Evolutionary conservation across 306 rosid genomes (phyloP).

Genomic region (Amphicarpaea edgeworthii): DNA sequence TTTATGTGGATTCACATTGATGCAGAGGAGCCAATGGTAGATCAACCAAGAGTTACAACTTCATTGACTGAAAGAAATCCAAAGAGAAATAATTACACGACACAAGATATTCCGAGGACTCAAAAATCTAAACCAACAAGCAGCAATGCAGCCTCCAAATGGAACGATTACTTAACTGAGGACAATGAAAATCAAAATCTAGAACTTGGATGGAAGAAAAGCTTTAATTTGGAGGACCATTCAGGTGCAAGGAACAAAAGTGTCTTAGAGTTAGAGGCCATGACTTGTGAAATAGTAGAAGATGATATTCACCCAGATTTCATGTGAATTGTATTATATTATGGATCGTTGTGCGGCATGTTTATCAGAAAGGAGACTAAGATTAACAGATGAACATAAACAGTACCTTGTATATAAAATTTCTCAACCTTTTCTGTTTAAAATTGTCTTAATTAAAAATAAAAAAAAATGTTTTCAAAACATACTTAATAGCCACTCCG

Average conservation of each 20-base stretch:
- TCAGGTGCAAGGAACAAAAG: slow-evolving; percentile 11
- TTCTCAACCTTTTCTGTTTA: background rate
- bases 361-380: background rate
- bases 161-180: slow-evolving; percentile 65
- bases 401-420: background rate
- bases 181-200: slow-evolving; percentile 41
- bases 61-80: slow-evolving; percentile 27
- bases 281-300: slow-evolving; percentile 65
- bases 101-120: slow-evolving; percentile 25
- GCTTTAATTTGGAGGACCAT: slow-evolving; percentile 21
- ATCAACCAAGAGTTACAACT: slow-evolving; percentile 30
- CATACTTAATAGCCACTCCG: too few relatives aligned
- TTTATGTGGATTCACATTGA: slow-evolving; percentile 6
- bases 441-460: background rate
- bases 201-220: background rate
- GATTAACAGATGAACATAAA: background rate
- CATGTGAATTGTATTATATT: slow-evolving; percentile 46
- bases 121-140: slow-evolving; percentile 36
- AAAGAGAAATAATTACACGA: slow-evolving; percentile 29
- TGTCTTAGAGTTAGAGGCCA: slow-evolving; percentile 48
- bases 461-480: too few relatives aligned
- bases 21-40: slow-evolving; percentile 48
- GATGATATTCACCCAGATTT: slow-evolving; percentile 90
- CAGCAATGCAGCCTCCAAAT: slow-evolving; percentile 59
- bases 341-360: background rate